Percentiles rank a stretch among this genome's conserved stretches.
Conservation (phyloP, 1,284 basidiomycete genomes). For the Boletellus deceptivus region DNA sequence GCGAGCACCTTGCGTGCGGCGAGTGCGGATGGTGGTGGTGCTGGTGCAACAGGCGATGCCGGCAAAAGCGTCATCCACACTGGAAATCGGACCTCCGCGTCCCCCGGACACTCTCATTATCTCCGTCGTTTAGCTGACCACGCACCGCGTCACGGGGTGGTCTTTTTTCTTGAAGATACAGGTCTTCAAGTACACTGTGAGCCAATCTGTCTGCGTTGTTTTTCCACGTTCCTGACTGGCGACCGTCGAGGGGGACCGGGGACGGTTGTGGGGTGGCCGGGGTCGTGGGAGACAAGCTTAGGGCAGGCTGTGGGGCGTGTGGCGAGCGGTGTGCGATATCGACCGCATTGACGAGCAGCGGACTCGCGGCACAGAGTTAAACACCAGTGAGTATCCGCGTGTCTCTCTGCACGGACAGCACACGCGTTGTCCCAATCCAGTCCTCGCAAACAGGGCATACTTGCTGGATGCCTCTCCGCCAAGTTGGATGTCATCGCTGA, state of each 20-base stretch:
- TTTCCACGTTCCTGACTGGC: neutral
- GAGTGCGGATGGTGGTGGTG: conserved; percentile 16
- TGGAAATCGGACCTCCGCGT: neutral
- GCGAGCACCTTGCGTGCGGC: conserved; percentile 7
- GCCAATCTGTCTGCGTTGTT: neutral
- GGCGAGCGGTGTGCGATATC: neutral
- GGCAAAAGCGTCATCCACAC: neutral
- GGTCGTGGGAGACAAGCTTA: conserved; percentile 21
- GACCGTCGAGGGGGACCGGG: neutral
- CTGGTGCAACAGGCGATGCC: conserved; percentile 10
- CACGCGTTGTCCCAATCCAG: neutral
- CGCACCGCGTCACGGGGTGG: neutral
- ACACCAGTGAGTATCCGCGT: conserved; percentile 39
- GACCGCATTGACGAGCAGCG: conserved; percentile 11
- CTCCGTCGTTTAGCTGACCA: no score
- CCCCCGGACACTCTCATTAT: conserved; percentile 21
- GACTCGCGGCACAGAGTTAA: conserved; percentile 27
- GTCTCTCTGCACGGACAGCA: neutral
- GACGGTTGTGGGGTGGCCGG: conserved; percentile 9
- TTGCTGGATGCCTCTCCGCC: conserved; percentile 26
- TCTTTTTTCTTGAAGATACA: neutral
- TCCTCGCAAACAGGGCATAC: no score
- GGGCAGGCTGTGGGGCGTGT: conserved; percentile 23
- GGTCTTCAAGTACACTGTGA: neutral
- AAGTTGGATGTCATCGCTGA: conserved; percentile 20